A percentile compares a stretch with the other conserved stretches of the same genome.
Conservation (phyloP, 169 alveolate species). For the Plasmodium gonderi region DNA sequence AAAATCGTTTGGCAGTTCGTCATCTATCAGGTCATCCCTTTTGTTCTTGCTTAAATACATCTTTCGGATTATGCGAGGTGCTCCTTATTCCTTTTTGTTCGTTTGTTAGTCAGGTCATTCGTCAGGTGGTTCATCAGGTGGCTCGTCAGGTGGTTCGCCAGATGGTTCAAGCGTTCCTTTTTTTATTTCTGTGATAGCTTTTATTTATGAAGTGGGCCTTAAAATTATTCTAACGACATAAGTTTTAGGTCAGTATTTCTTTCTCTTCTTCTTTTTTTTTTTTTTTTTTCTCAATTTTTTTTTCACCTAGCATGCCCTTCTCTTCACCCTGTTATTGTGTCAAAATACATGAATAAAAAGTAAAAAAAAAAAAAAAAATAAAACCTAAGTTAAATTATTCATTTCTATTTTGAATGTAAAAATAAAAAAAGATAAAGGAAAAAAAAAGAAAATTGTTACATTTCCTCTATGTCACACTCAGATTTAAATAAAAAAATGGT, state of each 20-base stretch:
- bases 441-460: background rate
- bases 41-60: conserved; percentile 21
- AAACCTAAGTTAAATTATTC: background rate
- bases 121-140: background rate
- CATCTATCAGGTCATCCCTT: conserved; percentile 77
- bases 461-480: background rate
- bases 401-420: background rate
- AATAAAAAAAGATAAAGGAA: too few relatives aligned
- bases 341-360: background rate
- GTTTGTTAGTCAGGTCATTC: background rate
- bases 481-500: background rate
- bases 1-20: conserved; percentile 74
- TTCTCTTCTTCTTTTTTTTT: background rate
- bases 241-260: background rate
- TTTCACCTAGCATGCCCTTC: background rate
- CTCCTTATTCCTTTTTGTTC: background rate
- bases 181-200: background rate
- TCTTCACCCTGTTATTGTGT: background rate
- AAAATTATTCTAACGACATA: background rate
- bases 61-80: background rate
- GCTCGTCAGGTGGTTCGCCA: background rate
- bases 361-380: background rate
- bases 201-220: background rate
- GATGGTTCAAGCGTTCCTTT: background rate
- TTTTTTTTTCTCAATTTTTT: background rate